Percentiles rank a stretch among this genome's conserved stretches.
Conservation (phyloP, 441 rosid genomes). For the Arabidopsis lyrata region DNA sequence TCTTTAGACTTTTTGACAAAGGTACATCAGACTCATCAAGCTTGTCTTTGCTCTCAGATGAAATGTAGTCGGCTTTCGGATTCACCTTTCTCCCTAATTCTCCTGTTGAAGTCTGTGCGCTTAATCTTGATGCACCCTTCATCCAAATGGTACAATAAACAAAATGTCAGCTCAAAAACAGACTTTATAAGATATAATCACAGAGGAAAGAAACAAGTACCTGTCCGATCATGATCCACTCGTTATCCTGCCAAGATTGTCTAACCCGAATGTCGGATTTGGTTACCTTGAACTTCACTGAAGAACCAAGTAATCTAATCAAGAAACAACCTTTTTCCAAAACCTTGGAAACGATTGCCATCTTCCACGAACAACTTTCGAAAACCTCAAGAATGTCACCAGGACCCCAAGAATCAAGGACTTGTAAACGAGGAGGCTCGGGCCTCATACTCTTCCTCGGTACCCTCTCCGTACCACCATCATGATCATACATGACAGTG, state of each 20-base stretch:
- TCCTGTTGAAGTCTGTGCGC: slow-evolving; percentile 43
- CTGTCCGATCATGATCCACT: slow-evolving; percentile 77
- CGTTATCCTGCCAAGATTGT: slow-evolving; percentile 73
- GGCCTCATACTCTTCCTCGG: slow-evolving; percentile 75
- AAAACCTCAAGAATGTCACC: slow-evolving; percentile 88
- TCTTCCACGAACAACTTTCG: slow-evolving; percentile 71
- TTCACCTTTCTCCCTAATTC: slow-evolving; percentile 39
- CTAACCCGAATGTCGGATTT: slow-evolving; percentile 62
- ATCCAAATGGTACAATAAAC: slow-evolving; percentile 27
- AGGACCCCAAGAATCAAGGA: slow-evolving; percentile 57
- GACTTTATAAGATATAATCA: not conserved
- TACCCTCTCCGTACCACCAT: slow-evolving; percentile 52
- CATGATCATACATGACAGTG: slow-evolving; percentile 56
- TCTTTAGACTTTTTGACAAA: slow-evolving; percentile 51
- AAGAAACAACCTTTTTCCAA: slow-evolving; percentile 51
- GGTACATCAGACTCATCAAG: slow-evolving; percentile 41
- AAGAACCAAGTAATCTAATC: slow-evolving; percentile 74
- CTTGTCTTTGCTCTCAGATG: slow-evolving; percentile 43
- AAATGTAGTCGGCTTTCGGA: slow-evolving; percentile 40
- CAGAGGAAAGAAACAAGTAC: slow-evolving; percentile 47
- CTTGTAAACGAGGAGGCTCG: slow-evolving; percentile 63
- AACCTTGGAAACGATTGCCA: slow-evolving; percentile 66
- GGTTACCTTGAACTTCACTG: slow-evolving; percentile 58
- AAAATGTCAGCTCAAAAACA: slow-evolving; percentile 15
- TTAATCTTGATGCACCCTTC: slow-evolving; percentile 44